Conservation (phyloP, 2,329 filamentous ascomycete species). For the Pseudogymnoascus sp. region DNA sequence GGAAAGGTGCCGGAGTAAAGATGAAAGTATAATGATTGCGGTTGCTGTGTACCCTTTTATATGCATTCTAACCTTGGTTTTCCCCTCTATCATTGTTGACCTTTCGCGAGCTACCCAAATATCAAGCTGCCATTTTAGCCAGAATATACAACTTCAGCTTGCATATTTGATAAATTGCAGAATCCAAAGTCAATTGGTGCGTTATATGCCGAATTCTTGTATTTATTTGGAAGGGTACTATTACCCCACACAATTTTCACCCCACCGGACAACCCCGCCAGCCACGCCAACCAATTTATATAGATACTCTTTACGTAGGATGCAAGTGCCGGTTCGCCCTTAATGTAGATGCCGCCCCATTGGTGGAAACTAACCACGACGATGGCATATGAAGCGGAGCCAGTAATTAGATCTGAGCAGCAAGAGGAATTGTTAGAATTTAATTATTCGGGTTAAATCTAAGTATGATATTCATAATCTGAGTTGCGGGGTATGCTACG, state of each 20-base stretch:
- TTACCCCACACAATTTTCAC: background rate
- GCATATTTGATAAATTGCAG: background rate
- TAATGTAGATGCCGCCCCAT: background rate
- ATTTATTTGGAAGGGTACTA: background rate
- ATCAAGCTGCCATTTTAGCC: background rate
- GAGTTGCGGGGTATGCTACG: background rate
- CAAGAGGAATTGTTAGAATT: background rate
- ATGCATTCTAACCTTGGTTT: background rate
- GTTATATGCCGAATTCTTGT: background rate
- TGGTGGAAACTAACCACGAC: background rate
- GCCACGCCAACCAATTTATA: background rate
- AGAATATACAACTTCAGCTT: background rate
- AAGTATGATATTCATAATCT: background rate
- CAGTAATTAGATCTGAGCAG: too few relatives aligned
- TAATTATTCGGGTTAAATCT: background rate
- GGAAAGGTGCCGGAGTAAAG: background rate
- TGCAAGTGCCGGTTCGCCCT: background rate
- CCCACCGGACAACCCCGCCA: background rate
- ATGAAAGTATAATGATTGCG: background rate
- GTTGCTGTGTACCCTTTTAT: background rate
- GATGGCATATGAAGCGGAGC: background rate
- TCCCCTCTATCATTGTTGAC: background rate
- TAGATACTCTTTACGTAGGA: background rate
- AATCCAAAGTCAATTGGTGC: constrained; percentile 4
- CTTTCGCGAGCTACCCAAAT: background rate